Evolutionary conservation across 768 basidiomycete genomes (phyloP).

Genomic region (Harrya chromipes): DNA sequence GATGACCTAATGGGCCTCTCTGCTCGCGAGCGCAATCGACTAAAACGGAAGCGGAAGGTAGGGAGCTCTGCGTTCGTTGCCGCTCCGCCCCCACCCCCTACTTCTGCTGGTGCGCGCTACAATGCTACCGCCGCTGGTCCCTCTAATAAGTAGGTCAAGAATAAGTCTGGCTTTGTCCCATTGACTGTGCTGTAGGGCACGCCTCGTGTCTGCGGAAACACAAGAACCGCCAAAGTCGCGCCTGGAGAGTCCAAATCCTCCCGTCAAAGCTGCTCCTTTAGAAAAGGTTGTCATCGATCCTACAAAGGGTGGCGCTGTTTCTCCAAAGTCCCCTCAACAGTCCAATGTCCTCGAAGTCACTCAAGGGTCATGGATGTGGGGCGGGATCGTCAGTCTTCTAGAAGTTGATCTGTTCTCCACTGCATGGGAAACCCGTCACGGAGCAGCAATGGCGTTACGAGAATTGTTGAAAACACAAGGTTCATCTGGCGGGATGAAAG

Average conservation of each 20-base stretch:
- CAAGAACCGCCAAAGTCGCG: conserved; percentile 49
- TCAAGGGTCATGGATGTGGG: conserved; percentile 82
- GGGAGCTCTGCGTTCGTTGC: conserved; percentile 83
- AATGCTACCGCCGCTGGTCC: conserved; percentile 53
- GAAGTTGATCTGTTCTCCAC: conserved; percentile 82
- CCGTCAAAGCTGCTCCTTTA: conserved; percentile 34
- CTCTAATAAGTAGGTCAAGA: conserved; percentile 51
- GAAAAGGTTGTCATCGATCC: conserved; percentile 80
- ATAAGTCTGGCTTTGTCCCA: neutral
- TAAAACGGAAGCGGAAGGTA: conserved; percentile 92
- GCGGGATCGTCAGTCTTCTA: conserved; percentile 73
- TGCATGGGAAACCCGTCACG: conserved; percentile 93
- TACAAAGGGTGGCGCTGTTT: conserved; percentile 80
- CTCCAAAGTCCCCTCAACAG: conserved; percentile 72
- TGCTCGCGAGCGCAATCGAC: conserved; percentile 87
- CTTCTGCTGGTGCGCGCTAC: conserved; percentile 59
- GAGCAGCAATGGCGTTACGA: conserved; percentile 85
- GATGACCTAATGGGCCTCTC: conserved; percentile 61
- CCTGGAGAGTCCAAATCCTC: conserved; percentile 52
- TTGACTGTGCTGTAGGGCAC: conserved; percentile 47
- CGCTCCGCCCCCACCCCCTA: conserved; percentile 59
- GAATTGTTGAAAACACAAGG: conserved; percentile 87
- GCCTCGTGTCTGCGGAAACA: conserved; percentile 67
- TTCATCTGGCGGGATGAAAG: conserved; percentile 75
- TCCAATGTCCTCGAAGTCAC: conserved; percentile 75